phyloP scores from a whole-genome alignment of 208 protist species.

The Wallacemonas sp. region DNA sequence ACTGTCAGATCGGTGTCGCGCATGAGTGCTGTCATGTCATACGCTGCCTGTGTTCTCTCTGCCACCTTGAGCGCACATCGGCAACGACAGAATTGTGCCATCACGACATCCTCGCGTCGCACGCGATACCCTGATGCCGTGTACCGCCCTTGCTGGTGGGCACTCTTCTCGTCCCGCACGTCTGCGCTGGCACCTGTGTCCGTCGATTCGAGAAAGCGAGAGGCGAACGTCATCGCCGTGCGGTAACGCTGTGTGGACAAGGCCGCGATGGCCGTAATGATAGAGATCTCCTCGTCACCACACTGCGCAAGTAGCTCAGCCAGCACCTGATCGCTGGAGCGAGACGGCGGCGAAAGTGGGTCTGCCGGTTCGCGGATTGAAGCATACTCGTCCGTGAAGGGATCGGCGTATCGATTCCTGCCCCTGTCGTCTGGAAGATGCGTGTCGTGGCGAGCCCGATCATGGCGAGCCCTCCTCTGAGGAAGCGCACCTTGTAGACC shows the following conservation, averaged over 20 bases:
- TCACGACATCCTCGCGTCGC: conserved; percentile 9
- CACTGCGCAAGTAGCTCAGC: conserved; percentile 50
- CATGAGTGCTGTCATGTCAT: conserved; percentile 48
- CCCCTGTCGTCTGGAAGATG: too few species aligned
- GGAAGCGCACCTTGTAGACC: conserved; percentile 15
- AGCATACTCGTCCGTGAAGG: too few species aligned
- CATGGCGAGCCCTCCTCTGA: too few species aligned
- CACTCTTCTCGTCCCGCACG: neutral
- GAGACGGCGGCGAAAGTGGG: neutral
- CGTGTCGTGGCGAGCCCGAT: neutral
- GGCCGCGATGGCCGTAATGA: conserved; percentile 56
- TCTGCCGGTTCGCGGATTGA: too few species aligned
- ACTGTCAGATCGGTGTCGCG: conserved; percentile 19
- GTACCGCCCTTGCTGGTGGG: neutral
- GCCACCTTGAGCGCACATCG: conserved; percentile 50
- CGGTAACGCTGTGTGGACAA: conserved; percentile 59
- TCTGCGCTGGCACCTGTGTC: neutral
- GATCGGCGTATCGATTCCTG: too few species aligned
- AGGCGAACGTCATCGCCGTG: conserved; percentile 44
- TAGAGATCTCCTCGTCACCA: conserved; percentile 42
- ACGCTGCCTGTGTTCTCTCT: conserved; percentile 47
- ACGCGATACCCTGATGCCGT: conserved; percentile 6
- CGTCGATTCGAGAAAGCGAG: conserved; percentile 28
- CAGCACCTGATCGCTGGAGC: conserved; percentile 23
- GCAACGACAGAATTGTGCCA: conserved; percentile 50